phyloP scores from a whole-genome alignment of 2,329 filamentous ascomycete genomes.

The Graphilbum fragrans region DNA sequence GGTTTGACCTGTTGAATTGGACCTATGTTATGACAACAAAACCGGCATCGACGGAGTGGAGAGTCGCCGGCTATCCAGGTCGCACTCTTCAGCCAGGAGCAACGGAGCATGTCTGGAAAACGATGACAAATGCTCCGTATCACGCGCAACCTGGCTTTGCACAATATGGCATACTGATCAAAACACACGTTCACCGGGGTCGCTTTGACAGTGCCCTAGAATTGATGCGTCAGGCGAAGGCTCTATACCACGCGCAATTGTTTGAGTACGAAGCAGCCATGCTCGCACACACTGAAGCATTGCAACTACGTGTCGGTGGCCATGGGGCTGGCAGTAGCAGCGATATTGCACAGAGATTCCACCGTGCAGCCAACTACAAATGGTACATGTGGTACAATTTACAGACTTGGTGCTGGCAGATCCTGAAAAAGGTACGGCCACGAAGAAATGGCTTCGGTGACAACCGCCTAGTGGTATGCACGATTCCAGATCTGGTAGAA shows the following conservation, averaged over 20 bases:
- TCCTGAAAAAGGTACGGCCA: slow-evolving; percentile 12
- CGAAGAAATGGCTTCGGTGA: slow-evolving; percentile 2
- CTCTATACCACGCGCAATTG: slow-evolving; percentile 15
- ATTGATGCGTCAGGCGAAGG: slow-evolving; percentile 16
- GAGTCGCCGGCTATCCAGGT: slow-evolving; percentile 15
- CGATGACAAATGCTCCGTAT: slow-evolving; percentile 47
- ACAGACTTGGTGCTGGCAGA: slow-evolving; percentile 13
- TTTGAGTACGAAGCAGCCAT: slow-evolving; percentile 10
- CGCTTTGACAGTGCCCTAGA: slow-evolving; percentile 10
- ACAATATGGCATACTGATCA: slow-evolving; percentile 36
- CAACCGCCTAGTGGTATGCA: slow-evolving; percentile 6
- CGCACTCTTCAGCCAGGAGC: slow-evolving; percentile 26
- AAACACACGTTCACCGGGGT: slow-evolving; percentile 18
- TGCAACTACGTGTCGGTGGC: slow-evolving; percentile 12
- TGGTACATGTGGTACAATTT: slow-evolving; percentile 20
- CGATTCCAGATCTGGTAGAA: slow-evolving; percentile 28
- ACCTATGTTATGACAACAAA: slow-evolving; percentile 42
- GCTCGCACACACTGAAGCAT: slow-evolving; percentile 14
- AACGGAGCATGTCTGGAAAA: slow-evolving; percentile 37
- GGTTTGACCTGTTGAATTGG: slow-evolving; percentile 58
- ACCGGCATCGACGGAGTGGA: slow-evolving; percentile 24
- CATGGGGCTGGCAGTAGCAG: slow-evolving; percentile 4
- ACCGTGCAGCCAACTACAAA: slow-evolving; percentile 15
- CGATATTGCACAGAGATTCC: slow-evolving; percentile 9
- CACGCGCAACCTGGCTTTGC: slow-evolving; percentile 42